phyloP scores from a whole-genome alignment of 129 eudicot species.

The Tagetes patula region DNA sequence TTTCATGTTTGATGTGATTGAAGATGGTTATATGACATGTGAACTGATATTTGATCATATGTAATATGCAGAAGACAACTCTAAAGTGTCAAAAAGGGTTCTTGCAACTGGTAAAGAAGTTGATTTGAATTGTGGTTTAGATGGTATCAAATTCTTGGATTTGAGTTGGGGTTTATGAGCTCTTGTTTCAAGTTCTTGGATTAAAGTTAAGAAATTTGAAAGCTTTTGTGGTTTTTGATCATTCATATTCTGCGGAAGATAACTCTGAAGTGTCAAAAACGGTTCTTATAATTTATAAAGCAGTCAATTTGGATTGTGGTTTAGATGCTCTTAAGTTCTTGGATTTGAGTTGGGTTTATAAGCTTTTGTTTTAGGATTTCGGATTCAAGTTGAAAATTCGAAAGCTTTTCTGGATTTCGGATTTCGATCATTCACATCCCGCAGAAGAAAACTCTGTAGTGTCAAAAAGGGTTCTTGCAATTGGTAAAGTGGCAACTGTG shows the following conservation, averaged over 20 bases:
- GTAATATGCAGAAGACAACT: conserved; percentile 16
- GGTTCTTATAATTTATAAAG: conserved; percentile 16
- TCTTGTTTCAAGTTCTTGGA: background rate
- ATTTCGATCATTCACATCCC: background rate
- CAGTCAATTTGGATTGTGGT: background rate
- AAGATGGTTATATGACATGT: conserved; percentile 10
- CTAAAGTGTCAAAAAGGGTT: conserved; percentile 28
- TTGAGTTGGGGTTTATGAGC: conserved; percentile 9
- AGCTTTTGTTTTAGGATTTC: background rate
- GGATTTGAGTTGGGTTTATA: conserved; percentile 11
- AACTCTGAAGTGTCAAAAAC: conserved; percentile 26
- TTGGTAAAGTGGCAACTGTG: conserved; percentile 1
- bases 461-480: conserved; percentile 29
- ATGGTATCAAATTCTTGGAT: background rate
- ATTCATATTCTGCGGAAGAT: conserved; percentile 12
- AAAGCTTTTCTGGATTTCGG: background rate
- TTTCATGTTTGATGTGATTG: conserved; percentile 25
- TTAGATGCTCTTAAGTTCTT: background rate
- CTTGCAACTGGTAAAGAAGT: conserved; percentile 12
- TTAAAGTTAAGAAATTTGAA: background rate
- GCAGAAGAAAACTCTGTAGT: conserved; percentile 18
- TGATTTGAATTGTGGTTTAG: background rate
- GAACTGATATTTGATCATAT: conserved; percentile 10
- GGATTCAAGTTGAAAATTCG: background rate
- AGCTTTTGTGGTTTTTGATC: background rate